Evolutionary conservation across 495 filamentous ascomycete species (phyloP).

Genomic region (Oidiodendron maius): DNA sequence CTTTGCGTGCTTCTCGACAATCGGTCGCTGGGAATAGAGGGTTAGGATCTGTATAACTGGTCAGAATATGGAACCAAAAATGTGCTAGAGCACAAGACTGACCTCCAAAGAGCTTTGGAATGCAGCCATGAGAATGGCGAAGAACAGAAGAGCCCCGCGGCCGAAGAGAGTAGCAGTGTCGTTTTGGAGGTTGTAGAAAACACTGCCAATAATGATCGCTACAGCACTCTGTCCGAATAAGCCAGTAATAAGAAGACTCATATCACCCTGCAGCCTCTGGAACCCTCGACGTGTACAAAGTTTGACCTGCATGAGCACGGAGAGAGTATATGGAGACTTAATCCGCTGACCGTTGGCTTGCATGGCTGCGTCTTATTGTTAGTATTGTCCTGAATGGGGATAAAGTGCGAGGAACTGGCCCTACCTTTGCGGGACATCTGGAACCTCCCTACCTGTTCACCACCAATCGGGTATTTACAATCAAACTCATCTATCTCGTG

Average conservation of each 20-base stretch:
- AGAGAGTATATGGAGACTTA: constrained; percentile 73
- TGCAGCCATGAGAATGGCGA: constrained; percentile 81
- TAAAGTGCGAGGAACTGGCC: neutral
- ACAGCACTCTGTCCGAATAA: constrained; percentile 70
- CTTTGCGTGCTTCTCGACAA: constrained; percentile 85
- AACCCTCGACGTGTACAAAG: constrained; percentile 75
- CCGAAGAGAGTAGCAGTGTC: constrained; percentile 68
- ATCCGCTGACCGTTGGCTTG: constrained; percentile 32
- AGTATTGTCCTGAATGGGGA: neutral
- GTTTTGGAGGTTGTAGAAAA: constrained; percentile 70
- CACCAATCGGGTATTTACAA: constrained; percentile 52
- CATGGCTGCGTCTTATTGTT: constrained; percentile 2
- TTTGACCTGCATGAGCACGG: constrained; percentile 60
- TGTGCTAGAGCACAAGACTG: constrained; percentile 57
- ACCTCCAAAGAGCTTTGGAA: constrained; percentile 74
- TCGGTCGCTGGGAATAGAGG: constrained; percentile 78
- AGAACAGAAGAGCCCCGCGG: constrained; percentile 78
- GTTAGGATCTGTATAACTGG: constrained; percentile 55
- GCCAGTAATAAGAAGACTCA: constrained; percentile 60
- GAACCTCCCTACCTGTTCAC: constrained; percentile 61
- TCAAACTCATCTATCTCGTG: constrained; percentile 69
- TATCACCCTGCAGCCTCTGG: constrained; percentile 61
- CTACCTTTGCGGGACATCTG: constrained; percentile 49
- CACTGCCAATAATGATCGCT: constrained; percentile 70
- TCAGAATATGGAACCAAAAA: constrained; percentile 52